These are phyloP conservation scores for Carex pumila DNA, from an alignment of 176 grass and related monocot species.

Conservation along the genomic window DNA sequence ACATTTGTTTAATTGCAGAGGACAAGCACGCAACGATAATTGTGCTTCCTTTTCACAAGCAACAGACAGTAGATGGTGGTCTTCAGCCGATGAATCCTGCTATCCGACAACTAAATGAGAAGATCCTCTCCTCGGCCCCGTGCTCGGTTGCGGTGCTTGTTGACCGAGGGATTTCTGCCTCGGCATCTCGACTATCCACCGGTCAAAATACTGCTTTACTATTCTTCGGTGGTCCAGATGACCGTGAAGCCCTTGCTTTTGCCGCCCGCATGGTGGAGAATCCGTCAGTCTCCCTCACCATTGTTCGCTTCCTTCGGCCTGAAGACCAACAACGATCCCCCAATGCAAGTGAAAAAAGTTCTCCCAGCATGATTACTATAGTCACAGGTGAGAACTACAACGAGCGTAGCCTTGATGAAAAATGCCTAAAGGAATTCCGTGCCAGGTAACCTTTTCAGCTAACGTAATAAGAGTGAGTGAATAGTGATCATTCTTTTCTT, in stretches of 20 bases:
- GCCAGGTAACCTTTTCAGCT: slow-evolving; percentile 14
- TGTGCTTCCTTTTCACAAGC: slow-evolving; percentile 66
- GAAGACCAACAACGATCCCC: not conserved
- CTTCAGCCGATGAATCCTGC: slow-evolving; percentile 47
- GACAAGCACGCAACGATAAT: slow-evolving; percentile 51
- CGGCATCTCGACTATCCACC: slow-evolving; percentile 16
- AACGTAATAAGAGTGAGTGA: not conserved
- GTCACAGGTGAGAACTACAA: slow-evolving; percentile 23
- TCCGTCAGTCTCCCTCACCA: slow-evolving; percentile 52
- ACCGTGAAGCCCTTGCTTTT: slow-evolving; percentile 64
- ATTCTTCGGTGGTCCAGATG: slow-evolving; percentile 76
- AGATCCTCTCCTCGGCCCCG: slow-evolving; percentile 40
- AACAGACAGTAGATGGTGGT: slow-evolving; percentile 44
- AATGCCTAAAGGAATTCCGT: slow-evolving; percentile 63
- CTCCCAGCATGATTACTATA: slow-evolving; percentile 22
- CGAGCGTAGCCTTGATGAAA: slow-evolving; percentile 39
- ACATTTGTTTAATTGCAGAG: slow-evolving; percentile 46
- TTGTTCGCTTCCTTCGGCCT: slow-evolving; percentile 50
- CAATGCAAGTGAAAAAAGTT: not conserved
- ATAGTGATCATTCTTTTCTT: not conserved
- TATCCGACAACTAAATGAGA: slow-evolving; percentile 41
- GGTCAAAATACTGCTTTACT: slow-evolving; percentile 43
- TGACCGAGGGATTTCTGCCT: slow-evolving; percentile 57
- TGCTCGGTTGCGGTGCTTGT: slow-evolving; percentile 76
- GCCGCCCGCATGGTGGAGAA: slow-evolving; percentile 55